phyloP scores from a whole-genome alignment of 495 filamentous ascomycete species.

The Penicillium lagena region DNA sequence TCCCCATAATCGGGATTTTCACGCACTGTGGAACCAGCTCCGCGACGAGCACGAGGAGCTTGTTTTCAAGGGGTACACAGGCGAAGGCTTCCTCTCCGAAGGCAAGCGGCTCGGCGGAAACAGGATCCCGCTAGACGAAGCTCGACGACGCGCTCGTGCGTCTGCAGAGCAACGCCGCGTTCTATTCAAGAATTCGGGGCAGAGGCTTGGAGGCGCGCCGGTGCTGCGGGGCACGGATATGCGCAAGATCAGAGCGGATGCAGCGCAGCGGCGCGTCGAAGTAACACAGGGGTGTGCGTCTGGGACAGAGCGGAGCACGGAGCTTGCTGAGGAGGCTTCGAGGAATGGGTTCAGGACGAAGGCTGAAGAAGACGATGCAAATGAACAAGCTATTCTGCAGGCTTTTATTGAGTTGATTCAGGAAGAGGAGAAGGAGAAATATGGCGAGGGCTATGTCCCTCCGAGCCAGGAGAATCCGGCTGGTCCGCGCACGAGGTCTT shows the following conservation, averaged over 20 bases:
- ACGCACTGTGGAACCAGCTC: slow-evolving; percentile 81
- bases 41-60: slow-evolving; percentile 78
- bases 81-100: slow-evolving; percentile 77
- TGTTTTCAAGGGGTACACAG: slow-evolving; percentile 76
- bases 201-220: slow-evolving; percentile 64
- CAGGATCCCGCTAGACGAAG: slow-evolving; percentile 66
- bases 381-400: slow-evolving; percentile 82
- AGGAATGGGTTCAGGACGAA: slow-evolving; percentile 73
- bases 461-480: slow-evolving; percentile 56
- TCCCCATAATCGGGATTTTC: slow-evolving; percentile 76
- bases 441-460: slow-evolving; percentile 58
- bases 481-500: slow-evolving; percentile 35
- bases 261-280: slow-evolving; percentile 61
- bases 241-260: slow-evolving; percentile 65
- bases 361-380: slow-evolving; percentile 84
- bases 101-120: slow-evolving; percentile 68
- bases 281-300: slow-evolving; percentile 71
- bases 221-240: slow-evolving; percentile 62
- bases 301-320: slow-evolving; percentile 46
- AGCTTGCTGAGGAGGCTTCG: slow-evolving; percentile 64
- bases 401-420: slow-evolving; percentile 84
- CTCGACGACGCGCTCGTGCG: slow-evolving; percentile 64
- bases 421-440: slow-evolving; percentile 71
- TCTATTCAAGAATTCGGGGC: slow-evolving; percentile 58
- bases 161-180: slow-evolving; percentile 67